Conservation (phyloP, 495 filamentous ascomycete genomes). For the Tuber magnatum region DNA sequence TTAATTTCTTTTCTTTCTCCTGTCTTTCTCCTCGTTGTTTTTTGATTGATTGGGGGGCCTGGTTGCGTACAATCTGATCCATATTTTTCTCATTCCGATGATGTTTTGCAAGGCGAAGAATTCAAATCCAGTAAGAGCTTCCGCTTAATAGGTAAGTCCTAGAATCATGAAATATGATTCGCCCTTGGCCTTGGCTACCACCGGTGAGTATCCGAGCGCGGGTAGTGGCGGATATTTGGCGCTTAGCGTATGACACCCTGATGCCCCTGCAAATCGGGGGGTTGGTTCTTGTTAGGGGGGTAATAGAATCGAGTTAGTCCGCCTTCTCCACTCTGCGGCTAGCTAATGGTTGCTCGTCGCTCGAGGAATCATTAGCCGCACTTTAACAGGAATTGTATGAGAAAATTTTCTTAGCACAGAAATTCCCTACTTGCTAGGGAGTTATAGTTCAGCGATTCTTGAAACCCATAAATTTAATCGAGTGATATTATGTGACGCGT, state of each 20-base stretch:
- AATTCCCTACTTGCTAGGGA: neutral
- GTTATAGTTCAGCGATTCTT: neutral
- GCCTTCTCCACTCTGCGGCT: neutral
- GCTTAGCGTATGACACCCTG: neutral
- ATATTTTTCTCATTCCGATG: slow-evolving; percentile 29
- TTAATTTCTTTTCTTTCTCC: slow-evolving; percentile 11
- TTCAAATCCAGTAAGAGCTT: neutral
- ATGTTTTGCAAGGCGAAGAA: neutral
- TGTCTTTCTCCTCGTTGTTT: neutral
- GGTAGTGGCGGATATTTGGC: neutral
- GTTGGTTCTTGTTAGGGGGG: no score
- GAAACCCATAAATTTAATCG: neutral
- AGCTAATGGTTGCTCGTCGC: neutral
- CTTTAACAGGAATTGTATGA: neutral
- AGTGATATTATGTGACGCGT: neutral
- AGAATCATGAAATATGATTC: neutral
- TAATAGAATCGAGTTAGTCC: neutral
- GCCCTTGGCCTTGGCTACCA: neutral
- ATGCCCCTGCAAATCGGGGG: no score
- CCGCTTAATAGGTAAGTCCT: neutral
- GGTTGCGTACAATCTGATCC: neutral
- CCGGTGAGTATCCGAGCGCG: neutral
- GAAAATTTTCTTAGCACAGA: neutral
- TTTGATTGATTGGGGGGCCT: slow-evolving; percentile 8
- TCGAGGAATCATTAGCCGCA: no score